phyloP scores from a whole-genome alignment of 106 monocot genomes.

The Posidonia australis region DNA sequence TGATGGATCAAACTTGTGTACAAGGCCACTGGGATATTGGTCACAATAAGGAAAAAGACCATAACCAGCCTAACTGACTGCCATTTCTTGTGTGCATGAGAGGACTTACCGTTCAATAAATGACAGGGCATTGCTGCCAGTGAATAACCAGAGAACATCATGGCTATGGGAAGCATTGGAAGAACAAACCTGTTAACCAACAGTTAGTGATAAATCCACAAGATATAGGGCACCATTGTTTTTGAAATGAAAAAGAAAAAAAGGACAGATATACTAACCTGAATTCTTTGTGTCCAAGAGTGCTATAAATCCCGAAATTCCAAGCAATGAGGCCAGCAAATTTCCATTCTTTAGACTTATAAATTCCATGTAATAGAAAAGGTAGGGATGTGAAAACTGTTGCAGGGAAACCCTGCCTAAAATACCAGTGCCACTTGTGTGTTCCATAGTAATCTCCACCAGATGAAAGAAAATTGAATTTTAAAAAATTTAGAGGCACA shows the following conservation, averaged over 20 bases:
- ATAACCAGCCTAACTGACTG: conserved; percentile 30
- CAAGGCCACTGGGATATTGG: conserved; percentile 85
- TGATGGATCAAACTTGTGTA: conserved; percentile 90
- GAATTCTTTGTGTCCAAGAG: conserved; percentile 98
- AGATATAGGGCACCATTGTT: background rate
- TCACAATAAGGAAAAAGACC: conserved; percentile 54
- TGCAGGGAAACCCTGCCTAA: conserved; percentile 77
- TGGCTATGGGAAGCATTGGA: conserved; percentile 78
- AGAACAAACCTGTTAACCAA: conserved; percentile 73
- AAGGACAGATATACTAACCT: conserved; percentile 30
- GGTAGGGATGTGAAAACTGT: conserved; percentile 88
- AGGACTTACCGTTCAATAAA: no score
- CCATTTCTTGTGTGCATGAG: background rate
- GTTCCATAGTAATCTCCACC: conserved; percentile 97
- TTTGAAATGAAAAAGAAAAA: background rate
- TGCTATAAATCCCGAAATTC: conserved; percentile 76
- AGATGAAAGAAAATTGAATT: conserved; percentile 92
- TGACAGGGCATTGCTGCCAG: no score
- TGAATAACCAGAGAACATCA: conserved; percentile 87
- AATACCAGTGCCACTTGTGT: conserved; percentile 94
- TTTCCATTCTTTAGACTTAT: conserved; percentile 70
- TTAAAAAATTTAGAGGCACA: conserved; percentile 92
- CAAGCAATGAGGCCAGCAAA: conserved; percentile 78
- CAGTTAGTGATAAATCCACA: background rate
- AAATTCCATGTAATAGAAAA: conserved; percentile 55